Evolutionary conservation across 208 protist genomes (phyloP), one percentile per base, ranked within the genome.

Genomic region (Leishmania martiniquensis): DNA sequence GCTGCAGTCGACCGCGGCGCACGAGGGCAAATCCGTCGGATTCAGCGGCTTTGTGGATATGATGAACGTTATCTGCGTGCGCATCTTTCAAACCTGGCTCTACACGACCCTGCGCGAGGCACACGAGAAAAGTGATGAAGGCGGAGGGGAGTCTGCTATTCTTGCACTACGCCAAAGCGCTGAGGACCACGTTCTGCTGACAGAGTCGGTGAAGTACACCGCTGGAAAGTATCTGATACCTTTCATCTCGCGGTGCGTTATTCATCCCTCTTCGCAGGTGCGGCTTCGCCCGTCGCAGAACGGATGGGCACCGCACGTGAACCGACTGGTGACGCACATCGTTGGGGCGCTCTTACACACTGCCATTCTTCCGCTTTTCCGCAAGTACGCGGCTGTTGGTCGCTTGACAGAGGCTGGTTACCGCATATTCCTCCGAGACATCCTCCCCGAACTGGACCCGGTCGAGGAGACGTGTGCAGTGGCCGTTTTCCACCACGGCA

Each of bases 21-120:
- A 49, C 15, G 22, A 44, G n/a, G 45, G 47, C 12, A 82, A 85
- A 3, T 75, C 85, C 6, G 81, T 94, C 2, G 85, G 87, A 62
- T 93, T 97, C 70, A 89, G 91, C 42, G 88, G 89, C 3, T 97
- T 97, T 78, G 77, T 90, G 25, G 87, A 92, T 75, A 92, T 97
- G 62, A 97, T 97, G 90, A 96, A 95, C 60, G 86, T 96, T 29
- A 82, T 96, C 47, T 92, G 91, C 75, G 81, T 97, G 51, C 89
- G 93, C 5, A 91, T 93, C 82, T 97, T 87, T 72, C 93, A 97
- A 72, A 88, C 86, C 0, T 73, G 86, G 49, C 77, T 82, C 7
- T 89, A 82, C 73, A 67, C 67, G 9, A 69, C 77, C 13, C 66
- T 95, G 44, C 63, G 83, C 29, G 65, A 83, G 32, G 81, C 84